These are phyloP conservation scores for Pleurotus citrinopileatus DNA, from an alignment of 768 basidiomycete genomes.

Conservation along the genomic window DNA sequence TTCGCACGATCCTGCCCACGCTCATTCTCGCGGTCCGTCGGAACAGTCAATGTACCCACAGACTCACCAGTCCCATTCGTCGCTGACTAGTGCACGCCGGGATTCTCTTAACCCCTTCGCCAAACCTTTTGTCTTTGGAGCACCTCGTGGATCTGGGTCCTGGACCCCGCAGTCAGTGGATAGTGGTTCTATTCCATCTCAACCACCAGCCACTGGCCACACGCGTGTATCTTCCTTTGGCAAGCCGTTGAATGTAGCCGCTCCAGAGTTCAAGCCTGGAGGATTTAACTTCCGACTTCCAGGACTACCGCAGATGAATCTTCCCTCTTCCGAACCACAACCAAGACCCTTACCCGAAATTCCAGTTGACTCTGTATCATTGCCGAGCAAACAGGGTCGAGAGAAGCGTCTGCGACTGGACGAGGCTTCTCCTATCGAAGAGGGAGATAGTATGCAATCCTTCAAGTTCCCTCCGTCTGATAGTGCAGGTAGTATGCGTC, in stretches of 20 bases:
- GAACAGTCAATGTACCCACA: constrained; percentile 25
- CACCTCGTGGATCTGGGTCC: constrained; percentile 27
- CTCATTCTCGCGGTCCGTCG: constrained; percentile 60
- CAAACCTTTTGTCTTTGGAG: constrained; percentile 81
- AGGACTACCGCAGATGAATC: constrained; percentile 59
- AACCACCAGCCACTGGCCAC: constrained; percentile 34
- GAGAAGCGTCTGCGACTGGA: constrained; percentile 74
- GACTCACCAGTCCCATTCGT: constrained; percentile 19
- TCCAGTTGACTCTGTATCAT: constrained; percentile 37
- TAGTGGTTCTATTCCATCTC: constrained; percentile 18
- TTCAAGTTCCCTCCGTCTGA: constrained; percentile 71
- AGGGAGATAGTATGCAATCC: constrained; percentile 57
- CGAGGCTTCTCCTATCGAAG: constrained; percentile 48
- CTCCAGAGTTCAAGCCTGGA: constrained; percentile 77
- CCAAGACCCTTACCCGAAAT: constrained; percentile 27
- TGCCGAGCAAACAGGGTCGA: constrained; percentile 59
- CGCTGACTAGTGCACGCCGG: constrained; percentile 18
- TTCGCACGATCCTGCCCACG: constrained; percentile 55
- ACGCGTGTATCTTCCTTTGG: constrained; percentile 49
- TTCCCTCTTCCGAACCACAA: constrained; percentile 24
- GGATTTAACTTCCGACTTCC: constrained; percentile 75
- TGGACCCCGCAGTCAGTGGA: constrained; percentile 31
- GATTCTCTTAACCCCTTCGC: constrained; percentile 73
- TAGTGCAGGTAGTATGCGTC: constrained; percentile 48
- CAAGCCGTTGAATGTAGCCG: constrained; percentile 75